These are phyloP conservation scores for Reticulascus tulasneorum DNA, from an alignment of 2,329 filamentous ascomycete species.

Conservation along the genomic window DNA sequence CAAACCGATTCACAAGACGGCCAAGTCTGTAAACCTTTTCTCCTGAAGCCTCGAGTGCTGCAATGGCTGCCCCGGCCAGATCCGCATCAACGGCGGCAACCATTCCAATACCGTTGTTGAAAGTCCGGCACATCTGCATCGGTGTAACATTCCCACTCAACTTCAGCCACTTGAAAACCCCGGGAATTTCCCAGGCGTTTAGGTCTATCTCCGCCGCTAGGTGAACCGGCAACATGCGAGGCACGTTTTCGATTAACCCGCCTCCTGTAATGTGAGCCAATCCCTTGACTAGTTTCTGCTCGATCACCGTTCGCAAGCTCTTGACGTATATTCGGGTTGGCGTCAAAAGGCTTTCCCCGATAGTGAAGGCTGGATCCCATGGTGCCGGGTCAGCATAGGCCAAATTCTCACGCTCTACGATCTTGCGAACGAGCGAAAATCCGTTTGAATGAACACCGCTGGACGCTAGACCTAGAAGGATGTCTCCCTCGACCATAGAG, in stretches of 20 bases:
- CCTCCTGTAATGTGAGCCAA: constrained; percentile 97
- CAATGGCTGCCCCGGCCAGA: constrained; percentile 57
- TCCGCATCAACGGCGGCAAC: constrained; percentile 71
- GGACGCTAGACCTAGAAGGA: constrained; percentile 80
- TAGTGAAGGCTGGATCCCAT: constrained; percentile 60
- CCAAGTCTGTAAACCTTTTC: constrained; percentile 79
- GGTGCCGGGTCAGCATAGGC: constrained; percentile 70
- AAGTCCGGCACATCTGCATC: constrained; percentile 82
- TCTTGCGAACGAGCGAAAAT: constrained; percentile 91
- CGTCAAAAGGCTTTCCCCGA: constrained; percentile 77
- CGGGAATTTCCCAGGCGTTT: constrained; percentile 67
- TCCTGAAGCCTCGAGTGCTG: constrained; percentile 59
- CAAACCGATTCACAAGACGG: constrained; percentile 59
- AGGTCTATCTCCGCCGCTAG: constrained; percentile 81
- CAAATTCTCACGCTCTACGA: constrained; percentile 70
- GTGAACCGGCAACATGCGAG: constrained; percentile 78
- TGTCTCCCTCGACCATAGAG: constrained; percentile 75
- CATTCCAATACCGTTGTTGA: constrained; percentile 96
- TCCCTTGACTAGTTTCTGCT: constrained; percentile 71
- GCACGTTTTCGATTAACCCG: constrained; percentile 88
- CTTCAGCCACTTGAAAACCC: constrained; percentile 87
- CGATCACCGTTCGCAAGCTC: constrained; percentile 63
- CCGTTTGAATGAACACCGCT: constrained; percentile 93
- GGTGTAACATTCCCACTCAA: constrained; percentile 64
- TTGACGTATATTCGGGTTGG: constrained; percentile 95